Conservation (phyloP, 2,329 filamentous ascomycete genomes). For the Ceratocystis ficicola region DNA sequence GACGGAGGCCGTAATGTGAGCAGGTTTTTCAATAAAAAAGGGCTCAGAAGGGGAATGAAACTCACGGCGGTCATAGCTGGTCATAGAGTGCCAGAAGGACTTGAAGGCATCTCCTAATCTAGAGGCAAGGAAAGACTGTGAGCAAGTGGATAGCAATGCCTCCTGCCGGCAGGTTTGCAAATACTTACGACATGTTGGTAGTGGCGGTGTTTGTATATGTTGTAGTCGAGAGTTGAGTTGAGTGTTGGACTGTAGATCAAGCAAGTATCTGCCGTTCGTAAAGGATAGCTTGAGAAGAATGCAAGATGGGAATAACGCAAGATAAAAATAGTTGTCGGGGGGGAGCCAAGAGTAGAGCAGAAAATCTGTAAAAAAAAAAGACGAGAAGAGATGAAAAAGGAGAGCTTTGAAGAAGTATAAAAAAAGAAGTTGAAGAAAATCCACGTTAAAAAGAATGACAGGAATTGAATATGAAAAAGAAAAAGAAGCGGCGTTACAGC, state of each 20-base stretch:
- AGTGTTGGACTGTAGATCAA: not conserved
- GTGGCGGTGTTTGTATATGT: not conserved
- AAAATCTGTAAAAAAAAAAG: not conserved
- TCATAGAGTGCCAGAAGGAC: conserved; percentile 91
- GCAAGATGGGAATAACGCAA: conserved; percentile 5
- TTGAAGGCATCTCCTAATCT: conserved; percentile 63
- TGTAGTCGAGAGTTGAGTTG: not conserved
- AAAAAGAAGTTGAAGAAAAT: conserved; percentile 12
- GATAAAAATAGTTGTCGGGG: conserved; percentile 6
- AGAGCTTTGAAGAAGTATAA: conserved; percentile 3
- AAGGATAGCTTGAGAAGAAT: not conserved
- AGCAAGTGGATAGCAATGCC: not conserved
- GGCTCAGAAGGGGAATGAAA: conserved; percentile 23
- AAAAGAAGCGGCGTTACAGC: conserved; percentile 8
- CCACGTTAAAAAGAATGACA: conserved; percentile 15
- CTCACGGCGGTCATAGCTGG: conserved; percentile 57
- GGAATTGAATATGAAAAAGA: conserved; percentile 10
- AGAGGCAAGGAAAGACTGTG: conserved; percentile 13
- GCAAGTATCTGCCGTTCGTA: not conserved
- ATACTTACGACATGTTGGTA: conserved; percentile 18
- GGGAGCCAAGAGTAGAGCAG: not conserved
- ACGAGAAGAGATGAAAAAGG: not conserved
- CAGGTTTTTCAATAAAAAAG: conserved; percentile 1
- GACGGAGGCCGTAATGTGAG: conserved; percentile 7
- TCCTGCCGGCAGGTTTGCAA: not conserved